Base-by-base conservation (phyloP, 768 basidiomycete species). In the Amanita rubescens region DNA sequence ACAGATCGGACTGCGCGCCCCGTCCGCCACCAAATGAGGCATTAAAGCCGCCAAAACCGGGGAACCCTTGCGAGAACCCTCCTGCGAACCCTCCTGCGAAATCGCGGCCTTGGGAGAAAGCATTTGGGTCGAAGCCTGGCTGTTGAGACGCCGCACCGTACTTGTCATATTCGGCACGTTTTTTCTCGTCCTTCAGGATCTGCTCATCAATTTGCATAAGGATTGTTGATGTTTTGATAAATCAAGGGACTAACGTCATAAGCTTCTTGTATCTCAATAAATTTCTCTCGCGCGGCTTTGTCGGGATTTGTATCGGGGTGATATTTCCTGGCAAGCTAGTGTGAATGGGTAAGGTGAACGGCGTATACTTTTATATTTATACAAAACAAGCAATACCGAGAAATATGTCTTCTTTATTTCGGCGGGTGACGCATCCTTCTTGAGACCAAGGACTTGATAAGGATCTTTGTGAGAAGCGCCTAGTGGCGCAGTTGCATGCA, bases 391-490 rank as follows among this genome's bases (percentile, higher is more conserved):
- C 25, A 45, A 63, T 67, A 96, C 95, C 65, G 89, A 78, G 69
- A 97, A 99, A 70, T 99, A 99, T 2, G 81, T 80, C 73, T 98
- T 98, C 82, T 99, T 99, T 63, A 99, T 97, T 60, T 98, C 93
- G 19, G 86, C 80, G 24, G 83, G 67, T 19, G 82, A 76, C 43
- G 95, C 89, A 68, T 93, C 91, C 60, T 82, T 83, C 61, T 77
- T 78, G 7, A 98, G 86, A 22, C 96, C 95, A 9, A 99, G 71
- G n/a, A 91, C 85, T 27, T 86, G 69, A 68, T 99, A 99, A 1
- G 96, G 96, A 66, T 91, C 85, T 68, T 89, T 94, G 15, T 78
- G 65, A 7, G 80, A 71, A 30, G 83, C 77, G 24, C 74, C 73
- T 51, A 71, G 67, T 19, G 78, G 69, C 20, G 74, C 62, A 22